phyloP scores from a whole-genome alignment of 140 eudicot species.

The Bidens hawaiensis region DNA sequence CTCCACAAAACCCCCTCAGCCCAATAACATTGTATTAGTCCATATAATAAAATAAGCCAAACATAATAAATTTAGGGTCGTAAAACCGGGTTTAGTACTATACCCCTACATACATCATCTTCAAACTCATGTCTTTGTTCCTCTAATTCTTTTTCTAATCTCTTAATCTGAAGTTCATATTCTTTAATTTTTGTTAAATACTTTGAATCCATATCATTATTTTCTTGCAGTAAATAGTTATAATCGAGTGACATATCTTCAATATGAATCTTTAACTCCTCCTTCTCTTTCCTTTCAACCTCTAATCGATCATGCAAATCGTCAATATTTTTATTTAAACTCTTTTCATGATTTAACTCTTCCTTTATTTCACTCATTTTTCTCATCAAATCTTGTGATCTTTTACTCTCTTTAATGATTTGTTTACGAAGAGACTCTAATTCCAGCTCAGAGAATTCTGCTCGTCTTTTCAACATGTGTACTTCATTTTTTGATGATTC shows the following conservation, averaged over 20 bases:
- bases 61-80: too few relatives aligned
- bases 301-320: slow-evolving; percentile 50
- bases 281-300: slow-evolving; percentile 51
- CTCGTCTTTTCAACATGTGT: slow-evolving; percentile 59
- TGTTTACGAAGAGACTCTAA: slow-evolving; percentile 72
- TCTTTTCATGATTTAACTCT: background rate
- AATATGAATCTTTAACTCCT: slow-evolving; percentile 35
- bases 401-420: slow-evolving; percentile 57
- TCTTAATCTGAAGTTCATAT: slow-evolving; percentile 38
- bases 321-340: background rate
- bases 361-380: slow-evolving; percentile 18
- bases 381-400: slow-evolving; percentile 53
- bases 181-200: slow-evolving; percentile 45
- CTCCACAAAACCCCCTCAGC: too few relatives aligned
- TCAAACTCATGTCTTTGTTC: slow-evolving; percentile 52
- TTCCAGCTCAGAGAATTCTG: slow-evolving; percentile 67
- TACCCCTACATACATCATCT: slow-evolving; percentile 61
- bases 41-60: too few relatives aligned
- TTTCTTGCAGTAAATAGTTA: slow-evolving; percentile 47
- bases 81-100: too few relatives aligned
- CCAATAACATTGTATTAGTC: too few relatives aligned
- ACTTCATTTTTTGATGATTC: slow-evolving; percentile 29
- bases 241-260: slow-evolving; percentile 44
- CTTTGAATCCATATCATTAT: slow-evolving; percentile 34
- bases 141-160: slow-evolving; percentile 65